Percentiles rank a stretch among this genome's conserved stretches.
These are phyloP conservation scores for Annulohypoxylon maeteangense DNA, from an alignment of 495 filamentous ascomycete species.

Conservation along the genomic window DNA sequence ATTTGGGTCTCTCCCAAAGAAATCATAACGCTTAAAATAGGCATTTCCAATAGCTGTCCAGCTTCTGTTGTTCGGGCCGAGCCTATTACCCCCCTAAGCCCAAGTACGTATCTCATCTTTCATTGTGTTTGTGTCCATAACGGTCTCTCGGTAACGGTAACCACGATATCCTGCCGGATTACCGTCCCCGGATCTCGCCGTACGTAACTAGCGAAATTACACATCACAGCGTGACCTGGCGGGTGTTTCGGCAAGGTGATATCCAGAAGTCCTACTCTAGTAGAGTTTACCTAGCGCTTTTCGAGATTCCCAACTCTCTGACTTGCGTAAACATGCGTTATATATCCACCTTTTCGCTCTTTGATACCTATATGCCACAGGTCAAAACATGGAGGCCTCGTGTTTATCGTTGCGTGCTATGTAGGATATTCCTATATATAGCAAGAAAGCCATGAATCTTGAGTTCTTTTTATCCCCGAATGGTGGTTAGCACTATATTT, in stretches of 20 bases:
- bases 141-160: neutral
- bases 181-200: neutral
- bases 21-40: neutral
- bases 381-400: neutral
- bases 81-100: neutral
- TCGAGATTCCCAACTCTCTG: neutral
- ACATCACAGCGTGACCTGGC: neutral
- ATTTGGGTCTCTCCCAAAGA: neutral
- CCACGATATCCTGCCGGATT: neutral
- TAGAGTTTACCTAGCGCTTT: neutral
- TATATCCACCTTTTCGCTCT: neutral
- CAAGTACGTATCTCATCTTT: neutral
- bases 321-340: neutral
- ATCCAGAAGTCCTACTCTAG: neutral
- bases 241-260: neutral
- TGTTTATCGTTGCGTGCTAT: neutral
- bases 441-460: neutral
- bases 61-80: neutral
- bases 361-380: neutral
- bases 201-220: neutral
- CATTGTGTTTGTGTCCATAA: slow-evolving; percentile 1
- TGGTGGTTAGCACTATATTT: neutral
- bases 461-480: neutral
- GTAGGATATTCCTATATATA: neutral
- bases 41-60: neutral